Percentiles rank a stretch among this genome's conserved stretches.
Conservation (phyloP, 2,329 filamentous ascomycete species). For the Coleophoma eucalyptorum region DNA sequence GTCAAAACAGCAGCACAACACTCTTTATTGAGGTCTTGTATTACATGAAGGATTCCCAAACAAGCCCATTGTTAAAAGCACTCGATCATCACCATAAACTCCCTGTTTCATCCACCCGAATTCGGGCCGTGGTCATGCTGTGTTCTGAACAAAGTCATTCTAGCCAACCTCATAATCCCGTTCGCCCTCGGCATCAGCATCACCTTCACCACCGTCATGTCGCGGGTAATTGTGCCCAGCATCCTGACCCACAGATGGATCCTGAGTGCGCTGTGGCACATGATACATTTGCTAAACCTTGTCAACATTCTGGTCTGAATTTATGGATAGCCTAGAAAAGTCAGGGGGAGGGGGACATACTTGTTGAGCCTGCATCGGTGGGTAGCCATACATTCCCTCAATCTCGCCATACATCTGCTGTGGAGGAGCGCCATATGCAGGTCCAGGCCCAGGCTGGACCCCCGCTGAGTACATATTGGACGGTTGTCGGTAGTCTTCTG, state of each 20-base stretch:
- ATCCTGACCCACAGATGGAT: conserved; percentile 32
- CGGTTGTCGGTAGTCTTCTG: conserved; percentile 77
- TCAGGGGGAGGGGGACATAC: conserved; percentile 41
- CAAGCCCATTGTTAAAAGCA: too few species aligned
- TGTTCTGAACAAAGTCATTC: conserved; percentile 8
- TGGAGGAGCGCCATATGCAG: conserved; percentile 73
- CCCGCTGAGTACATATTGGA: conserved; percentile 79
- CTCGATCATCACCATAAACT: background rate
- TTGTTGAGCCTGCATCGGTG: conserved; percentile 77
- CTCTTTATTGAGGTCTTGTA: too few species aligned
- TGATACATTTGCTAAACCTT: conserved; percentile 34
- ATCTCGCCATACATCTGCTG: conserved; percentile 75
- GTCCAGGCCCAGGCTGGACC: conserved; percentile 68
- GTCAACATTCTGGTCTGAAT: conserved; percentile 1
- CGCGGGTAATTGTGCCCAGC: conserved; percentile 30
- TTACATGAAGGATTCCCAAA: too few species aligned
- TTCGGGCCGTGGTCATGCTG: background rate
- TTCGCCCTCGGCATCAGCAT: conserved; percentile 40
- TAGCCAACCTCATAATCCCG: conserved; percentile 36
- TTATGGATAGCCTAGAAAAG: background rate
- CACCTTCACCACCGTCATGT: conserved; percentile 35
- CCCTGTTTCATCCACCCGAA: background rate
- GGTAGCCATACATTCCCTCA: conserved; percentile 82
- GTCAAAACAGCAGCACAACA: too few species aligned
- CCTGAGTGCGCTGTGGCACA: conserved; percentile 31